These are phyloP conservation scores for Citrus reticulata DNA, from an alignment of 345 rosid genomes.

Conservation along the genomic window DNA sequence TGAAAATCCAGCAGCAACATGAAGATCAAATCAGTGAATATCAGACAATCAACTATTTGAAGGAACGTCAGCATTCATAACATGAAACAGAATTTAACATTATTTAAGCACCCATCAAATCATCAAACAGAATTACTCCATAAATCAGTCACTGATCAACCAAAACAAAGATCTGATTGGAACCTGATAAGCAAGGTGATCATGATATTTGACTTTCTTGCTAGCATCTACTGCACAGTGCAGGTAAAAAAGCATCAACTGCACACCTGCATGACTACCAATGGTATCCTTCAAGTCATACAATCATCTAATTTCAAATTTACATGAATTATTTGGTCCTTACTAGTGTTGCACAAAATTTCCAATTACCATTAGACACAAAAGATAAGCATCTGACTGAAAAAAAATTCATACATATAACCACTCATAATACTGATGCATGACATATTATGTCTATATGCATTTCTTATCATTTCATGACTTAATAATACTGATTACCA, in stretches of 20 bases:
- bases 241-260: not conserved
- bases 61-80: not conserved
- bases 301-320: not conserved
- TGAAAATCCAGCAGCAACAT: not conserved
- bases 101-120: not conserved
- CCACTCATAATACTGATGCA: not conserved
- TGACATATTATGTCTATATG: constrained; percentile 2
- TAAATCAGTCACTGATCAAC: not conserved
- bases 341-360: not conserved
- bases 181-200: not conserved
- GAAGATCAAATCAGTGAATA: not conserved
- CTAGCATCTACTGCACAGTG: not conserved
- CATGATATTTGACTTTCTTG: not conserved
- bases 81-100: not conserved
- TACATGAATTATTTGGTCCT: not conserved
- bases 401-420: no score
- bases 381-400: not conserved
- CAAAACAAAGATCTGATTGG: not conserved
- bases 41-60: not conserved
- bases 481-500: not conserved
- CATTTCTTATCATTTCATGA: constrained; percentile 1
- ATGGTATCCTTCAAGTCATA: not conserved
- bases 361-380: not conserved
- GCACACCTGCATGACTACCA: not conserved
- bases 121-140: not conserved